Evolutionary conservation across 169 alveolate genomes (phyloP), one percentile per base, ranked within the genome.

Genomic region (Plasmodium falciparum): DNA sequence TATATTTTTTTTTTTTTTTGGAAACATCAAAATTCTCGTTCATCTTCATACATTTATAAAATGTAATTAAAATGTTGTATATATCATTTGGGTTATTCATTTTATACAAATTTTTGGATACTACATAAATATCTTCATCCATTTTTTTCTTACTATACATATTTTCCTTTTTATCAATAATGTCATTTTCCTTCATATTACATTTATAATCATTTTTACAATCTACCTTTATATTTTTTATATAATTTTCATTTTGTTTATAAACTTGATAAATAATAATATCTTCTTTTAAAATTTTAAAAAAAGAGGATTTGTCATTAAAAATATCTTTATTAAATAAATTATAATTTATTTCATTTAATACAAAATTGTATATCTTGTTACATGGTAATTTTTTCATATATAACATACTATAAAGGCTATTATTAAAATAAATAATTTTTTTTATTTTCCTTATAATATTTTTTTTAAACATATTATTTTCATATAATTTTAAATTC

Each of bases 381-480:
- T 15, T 54, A 52, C 69, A 69, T n/a, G 91, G 91, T 15, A 69
- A 33, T 13, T 83, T 80, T 22, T 83, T 83, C 70, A 83, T 67
- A 69, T 83, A 69, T 83, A 83, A 54, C 56, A 63, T 69, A 26
- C 73, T 69, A 49, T 83, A 83, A 54, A 83, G 83, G 43, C 72
- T 72, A 33, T 83, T 69, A 56, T 73, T 54, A 29, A 39, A 69
- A 26, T 47, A n/a, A 6, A 43, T 50, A 13, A 83, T 83, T 29
- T 49, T 56, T 11, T 83, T 63, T 15, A 61, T 62, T 13, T 58
- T 43, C 29, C 45, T 69, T 61, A 61, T 33, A 43, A 83, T 50
- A 3, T 39, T 83, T 69, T 58, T 58, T 33, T 63, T 69, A 20
- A 83, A 56, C 29, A 69, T 29, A 1, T 29, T 49, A 47, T 69